A percentile compares a stretch with the other conserved stretches of the same genome.
Evolutionary conservation across 257 asterid genomes (phyloP).

Genomic region (Salvia splendens): DNA sequence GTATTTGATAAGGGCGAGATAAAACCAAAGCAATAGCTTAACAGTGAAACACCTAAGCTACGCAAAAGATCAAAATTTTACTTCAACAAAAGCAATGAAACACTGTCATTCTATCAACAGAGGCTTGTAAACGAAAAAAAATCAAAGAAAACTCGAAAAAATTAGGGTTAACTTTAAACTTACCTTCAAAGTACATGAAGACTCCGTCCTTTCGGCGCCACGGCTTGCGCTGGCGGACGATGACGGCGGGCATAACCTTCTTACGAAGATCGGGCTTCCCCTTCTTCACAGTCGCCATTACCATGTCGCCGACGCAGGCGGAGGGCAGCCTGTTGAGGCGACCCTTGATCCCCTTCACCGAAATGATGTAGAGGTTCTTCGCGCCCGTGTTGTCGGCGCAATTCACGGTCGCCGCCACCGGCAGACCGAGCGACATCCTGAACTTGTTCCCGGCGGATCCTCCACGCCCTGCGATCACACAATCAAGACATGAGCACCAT

Average conservation of each 20-base stretch:
- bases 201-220: slow-evolving; percentile 86
- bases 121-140: background rate
- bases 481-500: background rate
- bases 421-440: slow-evolving; percentile 73
- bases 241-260: slow-evolving; percentile 74
- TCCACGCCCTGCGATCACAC: slow-evolving; percentile 52
- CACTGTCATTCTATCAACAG: background rate
- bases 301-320: slow-evolving; percentile 77
- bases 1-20: too few species aligned
- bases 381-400: slow-evolving; percentile 73
- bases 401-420: slow-evolving; percentile 72
- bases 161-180: background rate
- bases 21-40: too few species aligned
- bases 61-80: too few species aligned
- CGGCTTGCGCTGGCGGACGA: slow-evolving; percentile 71
- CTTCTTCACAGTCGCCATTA: slow-evolving; percentile 74
- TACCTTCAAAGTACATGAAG: slow-evolving; percentile 76
- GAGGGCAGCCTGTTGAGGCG: slow-evolving; percentile 70
- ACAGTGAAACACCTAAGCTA: too few species aligned
- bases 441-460: slow-evolving; percentile 75
- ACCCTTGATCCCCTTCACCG: slow-evolving; percentile 70
- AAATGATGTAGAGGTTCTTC: slow-evolving; percentile 63
- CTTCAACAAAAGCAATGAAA: background rate
- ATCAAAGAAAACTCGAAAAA: background rate
- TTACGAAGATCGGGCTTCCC: slow-evolving; percentile 77